A percentile compares a stretch with the other conserved stretches of the same genome.
Conservation (phyloP, 2,329 filamentous ascomycete species). For the Trichophyton verrucosum region DNA sequence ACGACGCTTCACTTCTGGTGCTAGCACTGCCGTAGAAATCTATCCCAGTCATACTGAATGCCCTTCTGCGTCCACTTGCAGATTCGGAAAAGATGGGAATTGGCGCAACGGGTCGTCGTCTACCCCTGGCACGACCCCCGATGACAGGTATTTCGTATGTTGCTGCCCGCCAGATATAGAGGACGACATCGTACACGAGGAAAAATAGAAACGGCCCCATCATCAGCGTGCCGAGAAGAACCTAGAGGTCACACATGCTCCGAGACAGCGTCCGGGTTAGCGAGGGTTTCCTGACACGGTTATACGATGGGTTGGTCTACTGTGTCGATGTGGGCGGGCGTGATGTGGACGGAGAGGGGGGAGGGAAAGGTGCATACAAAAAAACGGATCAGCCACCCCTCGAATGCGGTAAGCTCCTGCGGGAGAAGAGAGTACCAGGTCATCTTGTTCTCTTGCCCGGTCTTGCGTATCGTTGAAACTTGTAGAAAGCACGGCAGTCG, state of each 20-base stretch:
- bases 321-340: too few relatives aligned
- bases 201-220: constrained; percentile 52
- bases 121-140: constrained; percentile 49
- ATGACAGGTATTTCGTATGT: constrained; percentile 48
- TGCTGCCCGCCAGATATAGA: constrained; percentile 48
- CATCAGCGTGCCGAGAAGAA: constrained; percentile 47
- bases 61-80: constrained; percentile 33
- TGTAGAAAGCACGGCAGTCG: not conserved
- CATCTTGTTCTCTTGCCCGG: constrained; percentile 33
- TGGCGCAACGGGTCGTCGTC: constrained; percentile 48
- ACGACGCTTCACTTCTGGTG: not conserved
- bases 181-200: constrained; percentile 50
- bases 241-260: constrained; percentile 28
- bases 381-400: constrained; percentile 49
- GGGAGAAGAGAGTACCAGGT: constrained; percentile 55
- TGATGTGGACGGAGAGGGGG: not conserved
- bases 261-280: not conserved
- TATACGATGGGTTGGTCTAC: not conserved
- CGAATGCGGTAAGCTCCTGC: constrained; percentile 42
- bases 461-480: not conserved
- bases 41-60: constrained; percentile 20
- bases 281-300: not conserved
- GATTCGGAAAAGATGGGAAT: constrained; percentile 50
- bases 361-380: constrained; percentile 41
- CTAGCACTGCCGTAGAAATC: constrained; percentile 10